These are phyloP conservation scores for Linnemannia exigua DNA, from an alignment of 192 early-diverging fungal species.

Conservation along the genomic window DNA sequence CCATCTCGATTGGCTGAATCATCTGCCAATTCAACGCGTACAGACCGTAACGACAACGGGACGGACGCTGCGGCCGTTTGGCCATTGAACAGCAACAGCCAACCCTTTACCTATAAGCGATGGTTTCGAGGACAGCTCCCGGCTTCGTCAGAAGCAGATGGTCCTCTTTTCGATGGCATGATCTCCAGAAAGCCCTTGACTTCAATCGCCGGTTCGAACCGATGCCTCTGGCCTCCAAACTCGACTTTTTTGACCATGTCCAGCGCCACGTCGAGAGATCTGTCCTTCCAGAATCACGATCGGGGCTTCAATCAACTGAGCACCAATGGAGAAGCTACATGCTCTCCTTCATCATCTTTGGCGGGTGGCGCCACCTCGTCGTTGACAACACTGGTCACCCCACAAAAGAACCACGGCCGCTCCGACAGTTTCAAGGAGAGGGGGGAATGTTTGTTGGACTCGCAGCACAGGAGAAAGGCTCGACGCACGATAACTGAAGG, in stretches of 20 bases:
- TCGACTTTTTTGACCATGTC: constrained; percentile 43
- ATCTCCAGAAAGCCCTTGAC: constrained; percentile 30
- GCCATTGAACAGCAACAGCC: background rate
- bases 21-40: background rate
- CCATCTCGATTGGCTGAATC: background rate
- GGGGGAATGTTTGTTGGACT: constrained; percentile 12
- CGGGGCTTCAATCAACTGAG: constrained; percentile 1
- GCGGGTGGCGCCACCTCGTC: background rate
- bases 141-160: background rate
- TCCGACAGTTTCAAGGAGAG: constrained; percentile 28
- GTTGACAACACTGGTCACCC: background rate
- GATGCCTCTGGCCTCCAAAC: constrained; percentile 52
- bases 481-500: constrained; percentile 28
- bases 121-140: background rate
- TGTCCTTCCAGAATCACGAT: constrained; percentile 1
- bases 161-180: background rate
- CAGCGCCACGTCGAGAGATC: constrained; percentile 11
- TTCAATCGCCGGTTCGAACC: constrained; percentile 41
- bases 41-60: background rate
- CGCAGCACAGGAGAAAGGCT: constrained; percentile 38
- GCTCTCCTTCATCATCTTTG: background rate
- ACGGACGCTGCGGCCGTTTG: too few species aligned
- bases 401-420: constrained; percentile 17
- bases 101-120: background rate
- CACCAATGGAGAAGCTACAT: background rate